Evolutionary conservation across 1,139 yeast genomes (phyloP).

Genomic region (Blastobotrys persicus): DNA sequence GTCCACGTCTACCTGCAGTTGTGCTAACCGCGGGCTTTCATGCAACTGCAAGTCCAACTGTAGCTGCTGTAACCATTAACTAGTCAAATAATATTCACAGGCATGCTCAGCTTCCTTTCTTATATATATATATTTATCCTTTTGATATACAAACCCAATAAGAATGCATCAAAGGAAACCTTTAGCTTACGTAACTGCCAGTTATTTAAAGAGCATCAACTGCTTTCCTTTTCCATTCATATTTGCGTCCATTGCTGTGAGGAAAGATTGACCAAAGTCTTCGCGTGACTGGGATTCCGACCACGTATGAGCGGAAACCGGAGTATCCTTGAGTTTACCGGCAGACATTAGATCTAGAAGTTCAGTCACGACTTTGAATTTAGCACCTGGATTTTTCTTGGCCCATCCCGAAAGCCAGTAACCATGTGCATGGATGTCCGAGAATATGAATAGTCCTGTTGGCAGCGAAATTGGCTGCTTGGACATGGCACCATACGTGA

Average conservation of each 20-base stretch:
- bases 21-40: background rate
- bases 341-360: constrained; percentile 53
- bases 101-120: background rate
- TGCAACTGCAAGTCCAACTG: background rate
- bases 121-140: too few relatives aligned
- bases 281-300: constrained; percentile 45
- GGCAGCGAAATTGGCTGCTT: constrained; percentile 89
- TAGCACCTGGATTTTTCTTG: constrained; percentile 60
- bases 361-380: constrained; percentile 56
- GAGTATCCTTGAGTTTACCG: constrained; percentile 61
- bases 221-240: constrained; percentile 44
- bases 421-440: constrained; percentile 80
- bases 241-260: constrained; percentile 51
- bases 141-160: too few relatives aligned
- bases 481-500: constrained; percentile 98
- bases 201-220: constrained; percentile 23
- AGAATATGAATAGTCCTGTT: constrained; percentile 84
- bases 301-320: constrained; percentile 50
- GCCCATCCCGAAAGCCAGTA: constrained; percentile 90
- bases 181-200: background rate
- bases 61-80: background rate
- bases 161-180: too few relatives aligned
- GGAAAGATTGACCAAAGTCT: constrained; percentile 50
- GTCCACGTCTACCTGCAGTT: background rate
- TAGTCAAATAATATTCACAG: background rate